These are phyloP conservation scores for Marasmius fiardii DNA, from an alignment of 1,284 basidiomycete species.

Conservation along the genomic window DNA sequence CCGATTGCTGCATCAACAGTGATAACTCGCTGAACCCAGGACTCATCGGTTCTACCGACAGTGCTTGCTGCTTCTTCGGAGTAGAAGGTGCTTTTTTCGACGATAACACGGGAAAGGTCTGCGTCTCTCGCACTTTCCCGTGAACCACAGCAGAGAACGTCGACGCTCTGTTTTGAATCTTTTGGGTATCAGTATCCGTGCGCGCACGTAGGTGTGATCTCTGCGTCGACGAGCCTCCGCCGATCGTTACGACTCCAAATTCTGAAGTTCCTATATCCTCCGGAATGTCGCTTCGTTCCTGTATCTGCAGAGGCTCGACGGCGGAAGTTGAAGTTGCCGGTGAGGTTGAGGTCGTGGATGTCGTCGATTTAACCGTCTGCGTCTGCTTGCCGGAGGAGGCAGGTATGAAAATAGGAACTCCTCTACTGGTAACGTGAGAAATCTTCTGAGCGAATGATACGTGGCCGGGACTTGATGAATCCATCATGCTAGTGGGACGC, in stretches of 20 bases:
- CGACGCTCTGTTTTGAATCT: slow-evolving; percentile 1
- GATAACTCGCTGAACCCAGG: slow-evolving; percentile 45
- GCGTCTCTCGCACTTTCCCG: slow-evolving; percentile 37
- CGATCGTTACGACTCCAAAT: slow-evolving; percentile 27
- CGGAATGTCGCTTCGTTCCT: slow-evolving; percentile 3
- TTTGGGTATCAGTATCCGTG: slow-evolving; percentile 13
- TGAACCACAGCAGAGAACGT: slow-evolving; percentile 55
- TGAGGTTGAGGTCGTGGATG: background rate
- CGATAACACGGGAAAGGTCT: slow-evolving; percentile 13
- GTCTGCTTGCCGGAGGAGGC: slow-evolving; percentile 21
- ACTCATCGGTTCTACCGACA: slow-evolving; percentile 30
- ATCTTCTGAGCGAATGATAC: slow-evolving; percentile 32
- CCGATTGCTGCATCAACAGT: slow-evolving; percentile 45
- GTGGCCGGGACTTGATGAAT: slow-evolving; percentile 28
- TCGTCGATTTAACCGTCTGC: slow-evolving; percentile 19
- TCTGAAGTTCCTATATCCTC: slow-evolving; percentile 15
- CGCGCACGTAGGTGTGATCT: slow-evolving; percentile 13
- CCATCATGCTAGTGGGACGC: slow-evolving; percentile 34
- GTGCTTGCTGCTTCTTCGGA: background rate
- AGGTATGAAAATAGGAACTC: slow-evolving; percentile 31
- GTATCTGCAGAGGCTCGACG: background rate
- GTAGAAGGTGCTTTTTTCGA: slow-evolving; percentile 9
- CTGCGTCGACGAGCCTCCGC: slow-evolving; percentile 21
- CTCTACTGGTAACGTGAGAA: slow-evolving; percentile 30
- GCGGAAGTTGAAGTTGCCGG: background rate